Percentiles rank a stretch among this genome's conserved stretches.
Conservation (phyloP, 805 yeast genomes). For the Saitoella complicata region DNA sequence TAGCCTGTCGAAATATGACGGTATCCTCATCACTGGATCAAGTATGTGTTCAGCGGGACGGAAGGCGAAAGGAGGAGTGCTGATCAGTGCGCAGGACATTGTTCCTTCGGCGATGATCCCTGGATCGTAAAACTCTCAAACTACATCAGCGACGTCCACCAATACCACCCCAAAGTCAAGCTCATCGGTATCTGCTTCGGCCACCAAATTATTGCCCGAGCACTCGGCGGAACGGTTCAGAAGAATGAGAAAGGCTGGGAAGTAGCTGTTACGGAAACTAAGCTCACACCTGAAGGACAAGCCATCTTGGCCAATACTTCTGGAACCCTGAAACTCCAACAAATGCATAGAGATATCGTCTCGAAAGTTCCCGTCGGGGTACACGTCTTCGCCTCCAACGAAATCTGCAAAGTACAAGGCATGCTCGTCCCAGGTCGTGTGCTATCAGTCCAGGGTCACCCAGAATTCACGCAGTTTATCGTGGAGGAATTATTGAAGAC, state of each 20-base stretch:
- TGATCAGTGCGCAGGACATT: conserved; percentile 5
- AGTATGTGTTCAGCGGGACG: conserved; percentile 6
- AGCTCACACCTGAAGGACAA: conserved; percentile 23
- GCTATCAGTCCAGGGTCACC: conserved; percentile 78
- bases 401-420: conserved; percentile 50
- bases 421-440: conserved; percentile 34
- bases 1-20: conserved; percentile 14
- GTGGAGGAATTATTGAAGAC: no score
- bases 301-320: conserved; percentile 20
- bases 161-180: conserved; percentile 1
- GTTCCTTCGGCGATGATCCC: conserved; percentile 20
- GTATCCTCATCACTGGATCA: conserved; percentile 25
- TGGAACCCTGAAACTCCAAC: conserved; percentile 27
- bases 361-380: conserved; percentile 20
- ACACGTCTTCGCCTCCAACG: conserved; percentile 36
- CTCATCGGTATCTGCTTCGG: conserved; percentile 71
- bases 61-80: conserved; percentile 1
- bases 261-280: conserved; percentile 39
- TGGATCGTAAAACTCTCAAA: conserved; percentile 24
- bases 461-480: conserved; percentile 38
- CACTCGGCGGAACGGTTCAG: conserved; percentile 44
- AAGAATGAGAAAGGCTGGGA: conserved; percentile 59
- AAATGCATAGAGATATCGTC: conserved; percentile 45
- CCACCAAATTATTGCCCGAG: conserved; percentile 60
- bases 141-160: conserved; percentile 10